Conservation (phyloP, 2,329 filamentous ascomycete genomes). For the Dactylellina parvicollis region DNA sequence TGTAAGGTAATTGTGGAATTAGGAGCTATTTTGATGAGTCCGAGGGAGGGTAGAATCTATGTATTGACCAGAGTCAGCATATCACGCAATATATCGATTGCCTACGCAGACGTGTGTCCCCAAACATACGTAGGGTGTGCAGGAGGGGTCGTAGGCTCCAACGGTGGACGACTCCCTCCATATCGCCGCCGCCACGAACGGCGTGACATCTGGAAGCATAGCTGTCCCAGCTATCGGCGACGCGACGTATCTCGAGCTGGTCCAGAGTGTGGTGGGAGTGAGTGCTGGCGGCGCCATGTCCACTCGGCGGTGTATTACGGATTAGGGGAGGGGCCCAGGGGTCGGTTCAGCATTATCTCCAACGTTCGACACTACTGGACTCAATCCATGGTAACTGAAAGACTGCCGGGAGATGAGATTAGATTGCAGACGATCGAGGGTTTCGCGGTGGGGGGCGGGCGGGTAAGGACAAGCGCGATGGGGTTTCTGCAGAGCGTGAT, state of each 20-base stretch:
- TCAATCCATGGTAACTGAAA: slow-evolving; percentile 29
- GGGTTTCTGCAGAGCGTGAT: slow-evolving; percentile 16
- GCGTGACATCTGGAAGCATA: slow-evolving; percentile 3
- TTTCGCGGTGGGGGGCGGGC: background rate
- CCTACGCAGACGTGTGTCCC: background rate
- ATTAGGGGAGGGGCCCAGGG: slow-evolving; percentile 50
- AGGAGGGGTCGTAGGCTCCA: slow-evolving; percentile 46
- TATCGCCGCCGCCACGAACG: slow-evolving; percentile 38
- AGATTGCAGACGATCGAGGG: background rate
- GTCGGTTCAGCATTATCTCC: slow-evolving; percentile 45
- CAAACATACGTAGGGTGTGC: slow-evolving; percentile 54
- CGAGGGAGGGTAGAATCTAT: slow-evolving; percentile 63
- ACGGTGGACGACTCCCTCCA: slow-evolving; percentile 48
- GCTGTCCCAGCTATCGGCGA: slow-evolving; percentile 1
- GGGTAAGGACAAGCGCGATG: slow-evolving; percentile 16
- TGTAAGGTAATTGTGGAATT: slow-evolving; percentile 70
- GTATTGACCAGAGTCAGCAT: slow-evolving; percentile 61
- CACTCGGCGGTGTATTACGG: slow-evolving; percentile 37
- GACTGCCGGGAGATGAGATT: slow-evolving; percentile 1
- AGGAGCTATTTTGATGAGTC: slow-evolving; percentile 66
- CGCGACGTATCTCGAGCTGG: slow-evolving; percentile 14
- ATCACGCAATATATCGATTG: background rate
- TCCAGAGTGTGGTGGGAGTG: slow-evolving; percentile 38
- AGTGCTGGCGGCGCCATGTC: slow-evolving; percentile 39
- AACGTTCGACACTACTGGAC: slow-evolving; percentile 6